Evolutionary conservation across 371 early-diverging fungal species (phyloP), one percentile per base, ranked within the genome.

Genomic region (Phascolomyces articulosus): DNA sequence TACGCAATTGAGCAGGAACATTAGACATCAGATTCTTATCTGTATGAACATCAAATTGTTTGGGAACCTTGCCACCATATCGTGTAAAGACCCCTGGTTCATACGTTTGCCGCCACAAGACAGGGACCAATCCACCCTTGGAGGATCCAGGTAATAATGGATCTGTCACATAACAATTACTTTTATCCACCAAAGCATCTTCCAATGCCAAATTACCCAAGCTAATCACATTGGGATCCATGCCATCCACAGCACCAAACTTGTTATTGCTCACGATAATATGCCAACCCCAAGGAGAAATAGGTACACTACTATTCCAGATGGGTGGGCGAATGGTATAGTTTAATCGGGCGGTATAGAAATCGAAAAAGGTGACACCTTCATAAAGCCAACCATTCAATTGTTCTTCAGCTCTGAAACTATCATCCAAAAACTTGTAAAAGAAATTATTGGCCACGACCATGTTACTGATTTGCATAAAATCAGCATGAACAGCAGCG

Each of bases 351-450:
- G 80, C 75, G 2, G 80, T 75, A 55, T 74, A 77, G 24, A 80
- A 77, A 57, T 80, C 80, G 62, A 72, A 77, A 51, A 75, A 80
- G 1, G 74, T 80, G 56, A 80, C 60, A 20, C 75, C 80, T 34
- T 80, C 80, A 60, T 80, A 77, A 1, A 77, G 68, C 77, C 77
- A 77, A 6, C 77, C 77, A 56, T 70, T 54, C 53, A 69, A 28
- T 13, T 48, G 38, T 10, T 73, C 64, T 15, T 66, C 56, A 24
- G 72, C 70, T 38, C 63, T 60, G 4, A 71, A 16, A 1, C 68
- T 49, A 3, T 66, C 26, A 4, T 62, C 74, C 40, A 79, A 41
- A 65, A 77, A 77, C 4, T 66, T 70, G 44, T 75, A 80, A 2
- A 80, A 60, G 40, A 80, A 75, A 49, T 80, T 80, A 38, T 80